Evolutionary conservation across 352 stramenopile species (phyloP).

Genomic region (Globisporangium alternatum): DNA sequence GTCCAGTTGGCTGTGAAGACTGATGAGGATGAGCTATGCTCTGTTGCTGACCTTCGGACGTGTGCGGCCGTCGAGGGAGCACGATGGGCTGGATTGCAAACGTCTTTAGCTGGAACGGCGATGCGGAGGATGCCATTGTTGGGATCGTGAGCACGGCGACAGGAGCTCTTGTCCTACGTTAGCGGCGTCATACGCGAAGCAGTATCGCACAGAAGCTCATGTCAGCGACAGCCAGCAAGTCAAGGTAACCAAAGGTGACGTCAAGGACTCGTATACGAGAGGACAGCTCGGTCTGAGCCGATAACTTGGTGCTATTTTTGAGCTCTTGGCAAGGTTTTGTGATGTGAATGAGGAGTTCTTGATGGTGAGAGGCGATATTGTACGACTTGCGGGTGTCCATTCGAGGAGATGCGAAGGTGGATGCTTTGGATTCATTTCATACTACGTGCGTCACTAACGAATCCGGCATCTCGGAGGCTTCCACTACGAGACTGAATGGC

Average conservation of each 20-base stretch:
- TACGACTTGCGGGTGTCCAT: not conserved
- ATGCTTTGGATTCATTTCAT: not conserved
- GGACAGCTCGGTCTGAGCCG: too few species aligned
- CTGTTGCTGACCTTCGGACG: not conserved
- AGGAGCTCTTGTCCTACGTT: not conserved
- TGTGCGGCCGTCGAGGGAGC: constrained; percentile 1
- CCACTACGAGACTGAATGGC: not conserved
- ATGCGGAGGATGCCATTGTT: not conserved
- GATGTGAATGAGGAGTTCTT: too few species aligned
- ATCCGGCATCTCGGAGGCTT: not conserved
- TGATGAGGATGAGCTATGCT: not conserved
- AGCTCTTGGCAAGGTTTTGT: too few species aligned
- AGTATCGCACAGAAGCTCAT: not conserved
- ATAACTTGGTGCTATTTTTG: too few species aligned
- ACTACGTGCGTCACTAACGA: not conserved
- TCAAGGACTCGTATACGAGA: too few species aligned
- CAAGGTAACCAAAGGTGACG: too few species aligned
- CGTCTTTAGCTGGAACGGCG: not conserved
- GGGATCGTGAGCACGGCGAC: not conserved
- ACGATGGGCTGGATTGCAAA: not conserved
- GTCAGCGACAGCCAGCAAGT: too few species aligned
- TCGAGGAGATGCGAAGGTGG: not conserved
- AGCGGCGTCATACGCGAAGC: not conserved
- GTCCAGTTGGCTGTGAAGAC: not conserved
- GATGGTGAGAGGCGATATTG: too few species aligned